Percentiles rank a stretch among this genome's conserved stretches.
phyloP scores from a whole-genome alignment of 768 basidiomycete genomes.

The Mycena sanguinolenta region DNA sequence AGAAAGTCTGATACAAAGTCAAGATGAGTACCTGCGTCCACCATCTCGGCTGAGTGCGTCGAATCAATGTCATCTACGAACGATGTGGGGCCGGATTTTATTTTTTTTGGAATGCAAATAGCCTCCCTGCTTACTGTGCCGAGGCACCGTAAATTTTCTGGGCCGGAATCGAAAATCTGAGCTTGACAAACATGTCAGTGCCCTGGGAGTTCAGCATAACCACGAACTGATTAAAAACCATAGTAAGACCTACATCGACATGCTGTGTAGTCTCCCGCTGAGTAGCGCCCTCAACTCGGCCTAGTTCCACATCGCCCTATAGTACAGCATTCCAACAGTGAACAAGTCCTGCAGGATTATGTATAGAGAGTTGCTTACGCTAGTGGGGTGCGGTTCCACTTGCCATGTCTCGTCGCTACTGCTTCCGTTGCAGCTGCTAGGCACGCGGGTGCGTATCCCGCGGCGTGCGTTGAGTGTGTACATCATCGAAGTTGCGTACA shows the following conservation, averaged over 20 bases:
- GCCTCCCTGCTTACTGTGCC: neutral
- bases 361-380: neutral
- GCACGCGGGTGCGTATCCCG: neutral
- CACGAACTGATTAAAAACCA: neutral
- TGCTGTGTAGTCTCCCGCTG: neutral
- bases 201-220: neutral
- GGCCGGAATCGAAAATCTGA: neutral
- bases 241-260: neutral
- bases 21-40: no score
- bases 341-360: neutral
- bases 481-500: constrained; percentile 17
- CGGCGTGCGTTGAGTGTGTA: constrained; percentile 12
- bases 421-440: neutral
- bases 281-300: neutral
- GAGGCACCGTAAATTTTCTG: neutral
- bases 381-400: no score
- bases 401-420: neutral
- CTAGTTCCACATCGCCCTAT: neutral
- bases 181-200: neutral
- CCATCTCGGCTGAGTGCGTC: no score
- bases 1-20: no score
- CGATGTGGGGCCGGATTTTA: no score
- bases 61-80: no score
- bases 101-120: no score
- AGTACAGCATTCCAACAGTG: neutral